Base-by-base conservation (phyloP, 192 early-diverging fungal species). In the Linderina pennispora region DNA sequence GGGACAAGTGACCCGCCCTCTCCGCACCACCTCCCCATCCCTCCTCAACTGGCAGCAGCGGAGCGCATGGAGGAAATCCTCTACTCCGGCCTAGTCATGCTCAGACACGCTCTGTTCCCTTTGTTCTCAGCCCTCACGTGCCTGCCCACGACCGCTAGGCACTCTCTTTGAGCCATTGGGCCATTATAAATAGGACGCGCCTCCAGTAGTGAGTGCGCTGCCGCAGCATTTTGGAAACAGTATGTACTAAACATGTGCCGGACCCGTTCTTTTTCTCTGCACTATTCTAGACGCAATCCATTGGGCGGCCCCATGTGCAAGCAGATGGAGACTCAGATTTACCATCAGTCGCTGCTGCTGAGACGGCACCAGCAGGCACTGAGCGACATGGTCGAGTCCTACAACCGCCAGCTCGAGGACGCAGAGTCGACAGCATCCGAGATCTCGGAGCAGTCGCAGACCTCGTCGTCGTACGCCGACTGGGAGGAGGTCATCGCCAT, bases 401-500 rank as follows among this genome's bases (percentile, higher is more conserved):
- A 57, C 68, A 61, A 63, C 45, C 48, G 48, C 53, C 40, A 48
- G 41, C 11, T 26, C 40, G 50, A 55, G 17, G 40, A 32, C 18
- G 26, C 37, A 1, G 56, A 60, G 25, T 34, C 14, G 13, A 41
- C 45, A 1, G 6, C 5, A 31, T 25, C 50, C 3, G 19, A 37
- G 24, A 20, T 8, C 14, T 18, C 34, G 16, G 36, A 22, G 23
- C 25, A 24, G 6, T 48, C 46, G 20, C 45, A 42, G 34, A 15
- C 40, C 9, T 63, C 67, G 11, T 59, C 51, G 45, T 56, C 42
- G 26, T 56, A 46, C 22, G 48, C 55, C 26, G 68, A 60, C 48
- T 72, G 68, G 68, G 56, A 72, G 46, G 61, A 72, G 52, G 68
- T 72, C 25, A 60, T 72, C 13, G 48, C 64, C 17, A 57, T 72